Percentiles rank a stretch among this genome's conserved stretches.
phyloP scores from a whole-genome alignment of 2,329 filamentous ascomycete genomes.

The Stenocarpella maydis region DNA sequence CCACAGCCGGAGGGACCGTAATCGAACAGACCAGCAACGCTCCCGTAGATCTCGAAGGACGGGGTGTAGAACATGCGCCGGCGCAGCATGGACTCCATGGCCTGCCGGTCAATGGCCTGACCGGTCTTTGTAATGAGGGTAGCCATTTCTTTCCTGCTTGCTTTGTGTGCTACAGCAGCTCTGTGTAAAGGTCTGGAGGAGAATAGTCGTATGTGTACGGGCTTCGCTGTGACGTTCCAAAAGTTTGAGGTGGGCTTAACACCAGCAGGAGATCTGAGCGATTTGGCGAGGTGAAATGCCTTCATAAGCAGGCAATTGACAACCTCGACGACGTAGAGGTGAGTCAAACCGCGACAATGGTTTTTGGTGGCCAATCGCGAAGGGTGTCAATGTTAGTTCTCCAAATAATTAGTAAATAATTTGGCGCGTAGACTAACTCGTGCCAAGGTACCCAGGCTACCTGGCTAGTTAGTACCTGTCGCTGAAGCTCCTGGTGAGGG shows the following conservation, averaged over 20 bases:
- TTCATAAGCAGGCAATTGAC: conserved; percentile 40
- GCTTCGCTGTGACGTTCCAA: conserved; percentile 17
- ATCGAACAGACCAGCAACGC: conserved; percentile 88
- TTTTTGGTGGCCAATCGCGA: not conserved
- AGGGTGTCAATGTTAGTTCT: not conserved
- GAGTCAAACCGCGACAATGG: conserved; percentile 3
- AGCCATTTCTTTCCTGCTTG: conserved; percentile 29
- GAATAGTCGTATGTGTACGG: conserved; percentile 31
- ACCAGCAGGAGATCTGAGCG: conserved; percentile 40
- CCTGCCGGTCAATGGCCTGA: conserved; percentile 83
- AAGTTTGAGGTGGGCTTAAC: conserved; percentile 34
- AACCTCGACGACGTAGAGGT: not conserved
- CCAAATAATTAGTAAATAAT: conserved; percentile 21
- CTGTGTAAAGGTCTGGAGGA: conserved; percentile 1
- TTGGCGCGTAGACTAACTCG: not conserved
- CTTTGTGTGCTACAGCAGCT: not conserved
- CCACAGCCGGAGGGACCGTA: conserved; percentile 90
- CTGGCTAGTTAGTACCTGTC: no score
- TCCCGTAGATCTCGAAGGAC: conserved; percentile 94
- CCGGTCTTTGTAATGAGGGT: conserved; percentile 79
- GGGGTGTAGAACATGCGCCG: conserved; percentile 95
- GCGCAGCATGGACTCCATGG: conserved; percentile 85
- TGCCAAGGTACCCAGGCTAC: not conserved
- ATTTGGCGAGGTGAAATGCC: conserved; percentile 35
- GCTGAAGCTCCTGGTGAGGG: conserved; percentile 17